Evolutionary conservation across 2,329 filamentous ascomycete species (phyloP).

Genomic region (Thermomyces lanuginosus): DNA sequence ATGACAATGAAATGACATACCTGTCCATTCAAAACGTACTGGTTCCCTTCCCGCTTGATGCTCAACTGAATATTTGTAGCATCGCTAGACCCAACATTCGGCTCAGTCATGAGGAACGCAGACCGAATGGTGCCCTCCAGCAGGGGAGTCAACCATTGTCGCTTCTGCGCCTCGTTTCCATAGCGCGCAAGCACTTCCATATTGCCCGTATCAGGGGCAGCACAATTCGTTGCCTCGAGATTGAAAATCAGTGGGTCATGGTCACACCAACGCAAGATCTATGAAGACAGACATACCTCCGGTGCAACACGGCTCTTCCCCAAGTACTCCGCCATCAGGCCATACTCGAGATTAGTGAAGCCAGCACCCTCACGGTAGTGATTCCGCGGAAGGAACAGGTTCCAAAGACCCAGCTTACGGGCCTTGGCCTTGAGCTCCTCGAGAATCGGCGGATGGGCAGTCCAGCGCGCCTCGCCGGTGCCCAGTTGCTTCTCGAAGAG

Average conservation of each 20-base stretch:
- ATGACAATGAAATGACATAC: constrained; percentile 28
- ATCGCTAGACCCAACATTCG: constrained; percentile 73
- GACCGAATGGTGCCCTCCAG: constrained; percentile 74
- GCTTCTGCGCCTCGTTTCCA: constrained; percentile 70
- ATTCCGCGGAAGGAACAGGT: constrained; percentile 90
- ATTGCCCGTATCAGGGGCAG: constrained; percentile 83
- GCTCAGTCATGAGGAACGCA: constrained; percentile 89
- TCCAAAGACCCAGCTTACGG: constrained; percentile 75
- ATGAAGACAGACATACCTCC: constrained; percentile 33
- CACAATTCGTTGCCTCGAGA: constrained; percentile 59
- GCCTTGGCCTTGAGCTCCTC: constrained; percentile 83
- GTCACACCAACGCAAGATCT: too few species aligned
- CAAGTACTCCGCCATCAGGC: constrained; percentile 89
- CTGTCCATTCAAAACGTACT: constrained; percentile 80
- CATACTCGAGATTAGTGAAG: constrained; percentile 91
- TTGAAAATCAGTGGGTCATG: constrained; percentile 1
- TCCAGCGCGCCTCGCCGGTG: constrained; percentile 60
- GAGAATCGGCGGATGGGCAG: constrained; percentile 59
- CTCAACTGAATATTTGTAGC: constrained; percentile 81
- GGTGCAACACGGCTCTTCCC: constrained; percentile 72
- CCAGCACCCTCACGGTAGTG: constrained; percentile 93
- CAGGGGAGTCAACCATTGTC: constrained; percentile 63
- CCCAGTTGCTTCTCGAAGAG: constrained; percentile 69
- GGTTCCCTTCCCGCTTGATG: constrained; percentile 67
- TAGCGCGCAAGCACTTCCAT: constrained; percentile 94